A percentile compares a stretch with the other conserved stretches of the same genome.
phyloP scores from a whole-genome alignment of 192 early-diverging fungal species.

The Coemansia sp. region DNA sequence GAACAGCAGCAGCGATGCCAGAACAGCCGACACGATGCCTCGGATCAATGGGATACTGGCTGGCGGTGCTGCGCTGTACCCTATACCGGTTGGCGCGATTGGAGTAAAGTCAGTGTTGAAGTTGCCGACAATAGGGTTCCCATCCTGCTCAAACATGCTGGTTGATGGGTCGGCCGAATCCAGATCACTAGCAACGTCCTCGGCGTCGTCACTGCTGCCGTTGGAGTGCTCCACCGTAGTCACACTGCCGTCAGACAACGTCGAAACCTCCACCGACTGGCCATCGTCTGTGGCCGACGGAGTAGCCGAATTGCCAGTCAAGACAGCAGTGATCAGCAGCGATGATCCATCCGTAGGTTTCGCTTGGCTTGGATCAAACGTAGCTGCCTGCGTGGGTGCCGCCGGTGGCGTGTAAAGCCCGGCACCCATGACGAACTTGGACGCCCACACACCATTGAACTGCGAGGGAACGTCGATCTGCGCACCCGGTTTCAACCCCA shows the following conservation, averaged over 20 bases:
- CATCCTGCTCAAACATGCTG: slow-evolving; percentile 20
- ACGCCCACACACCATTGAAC: slow-evolving; percentile 33
- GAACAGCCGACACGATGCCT: background rate
- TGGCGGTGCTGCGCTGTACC: slow-evolving; percentile 24
- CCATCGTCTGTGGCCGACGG: background rate
- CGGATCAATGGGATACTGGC: background rate
- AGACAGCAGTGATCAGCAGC: background rate
- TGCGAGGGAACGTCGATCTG: slow-evolving; percentile 36
- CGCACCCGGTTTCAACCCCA: slow-evolving; percentile 34
- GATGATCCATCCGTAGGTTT: slow-evolving; percentile 8
- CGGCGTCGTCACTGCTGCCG: background rate
- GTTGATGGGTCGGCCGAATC: background rate
- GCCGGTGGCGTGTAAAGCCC: slow-evolving; percentile 41
- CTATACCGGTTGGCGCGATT: slow-evolving; percentile 34
- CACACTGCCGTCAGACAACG: background rate
- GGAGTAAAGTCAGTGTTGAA: slow-evolving; percentile 23
- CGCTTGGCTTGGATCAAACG: slow-evolving; percentile 11
- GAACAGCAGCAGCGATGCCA: background rate
- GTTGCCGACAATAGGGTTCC: slow-evolving; percentile 43
- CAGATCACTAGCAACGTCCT: slow-evolving; percentile 8
- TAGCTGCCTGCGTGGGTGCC: background rate
- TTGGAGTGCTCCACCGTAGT: background rate
- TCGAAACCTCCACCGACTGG: background rate
- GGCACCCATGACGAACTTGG: slow-evolving; percentile 43
- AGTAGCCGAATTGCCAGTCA: background rate